phyloP scores from a whole-genome alignment of 192 early-diverging fungal genomes.

The Backusella morwellensis region DNA sequence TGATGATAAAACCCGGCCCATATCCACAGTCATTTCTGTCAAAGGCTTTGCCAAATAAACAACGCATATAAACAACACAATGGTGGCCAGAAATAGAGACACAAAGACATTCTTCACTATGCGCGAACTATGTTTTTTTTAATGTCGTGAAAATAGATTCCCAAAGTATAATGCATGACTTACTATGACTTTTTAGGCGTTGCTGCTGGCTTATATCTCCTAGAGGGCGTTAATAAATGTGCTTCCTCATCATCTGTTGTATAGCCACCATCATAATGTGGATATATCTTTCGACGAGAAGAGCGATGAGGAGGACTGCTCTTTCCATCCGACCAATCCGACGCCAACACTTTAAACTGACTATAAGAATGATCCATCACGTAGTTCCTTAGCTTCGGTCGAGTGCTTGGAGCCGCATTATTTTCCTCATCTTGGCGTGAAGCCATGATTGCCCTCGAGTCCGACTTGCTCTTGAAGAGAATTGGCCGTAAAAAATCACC shows the following conservation, averaged over 20 bases:
- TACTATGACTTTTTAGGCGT: background rate
- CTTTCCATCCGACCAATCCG: background rate
- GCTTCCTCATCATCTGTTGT: slow-evolving; percentile 30
- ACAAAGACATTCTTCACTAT: slow-evolving; percentile 1
- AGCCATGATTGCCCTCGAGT: background rate
- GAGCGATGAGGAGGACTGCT: background rate
- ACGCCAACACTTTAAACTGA: background rate
- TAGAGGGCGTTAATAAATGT: slow-evolving; percentile 5
- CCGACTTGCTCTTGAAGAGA: slow-evolving; percentile 4
- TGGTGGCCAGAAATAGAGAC: background rate
- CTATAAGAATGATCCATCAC: slow-evolving; percentile 22
- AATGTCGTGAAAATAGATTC: background rate
- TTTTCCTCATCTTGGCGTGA: slow-evolving; percentile 1
- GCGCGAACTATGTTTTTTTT: slow-evolving; percentile 8
- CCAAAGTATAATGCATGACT: background rate
- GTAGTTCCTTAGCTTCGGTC: slow-evolving; percentile 21
- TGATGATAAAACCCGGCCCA: slow-evolving; percentile 59
- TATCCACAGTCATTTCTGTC: slow-evolving; percentile 24
- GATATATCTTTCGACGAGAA: slow-evolving; percentile 2
- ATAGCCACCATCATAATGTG: slow-evolving; percentile 21
- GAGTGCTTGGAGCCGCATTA: background rate
- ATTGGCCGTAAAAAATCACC: slow-evolving; percentile 11
- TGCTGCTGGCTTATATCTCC: background rate
- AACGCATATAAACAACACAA: background rate
- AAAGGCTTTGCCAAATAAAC: slow-evolving; percentile 20